Evolutionary conservation across 768 basidiomycete genomes (phyloP).

Genomic region (Jaapia argillacea): DNA sequence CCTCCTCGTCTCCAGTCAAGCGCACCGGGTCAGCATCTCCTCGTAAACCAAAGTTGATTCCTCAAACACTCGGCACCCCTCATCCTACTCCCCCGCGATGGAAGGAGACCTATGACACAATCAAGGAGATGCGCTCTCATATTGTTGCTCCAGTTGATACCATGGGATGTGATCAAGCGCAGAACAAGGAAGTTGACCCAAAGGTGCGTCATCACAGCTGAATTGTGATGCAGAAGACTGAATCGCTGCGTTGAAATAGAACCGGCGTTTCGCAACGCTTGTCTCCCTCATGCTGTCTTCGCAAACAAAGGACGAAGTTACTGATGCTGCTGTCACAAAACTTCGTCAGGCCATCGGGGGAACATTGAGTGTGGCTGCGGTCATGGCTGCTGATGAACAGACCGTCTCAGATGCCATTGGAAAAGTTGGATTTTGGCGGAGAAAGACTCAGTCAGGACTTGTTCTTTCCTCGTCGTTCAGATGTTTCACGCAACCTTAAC

Average conservation of each 20-base stretch:
- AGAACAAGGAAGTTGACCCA: constrained; percentile 51
- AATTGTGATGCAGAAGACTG: constrained; percentile 5
- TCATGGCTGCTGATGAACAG: constrained; percentile 52
- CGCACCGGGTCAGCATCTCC: constrained; percentile 26
- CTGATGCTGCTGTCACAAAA: constrained; percentile 66
- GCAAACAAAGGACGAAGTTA: constrained; percentile 91
- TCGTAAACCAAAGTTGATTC: constrained; percentile 47
- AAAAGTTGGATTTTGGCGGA: constrained; percentile 90
- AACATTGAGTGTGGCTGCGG: constrained; percentile 60
- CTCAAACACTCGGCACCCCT: constrained; percentile 40
- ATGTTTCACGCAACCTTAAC: too few relatives aligned
- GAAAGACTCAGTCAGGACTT: constrained; percentile 78
- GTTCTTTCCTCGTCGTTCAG: too few relatives aligned
- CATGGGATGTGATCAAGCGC: constrained; percentile 78
- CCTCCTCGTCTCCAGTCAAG: too few relatives aligned
- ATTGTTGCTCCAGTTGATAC: constrained; percentile 85
- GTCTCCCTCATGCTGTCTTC: constrained; percentile 93
- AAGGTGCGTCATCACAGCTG: constrained; percentile 32
- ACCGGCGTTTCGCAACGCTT: constrained; percentile 72
- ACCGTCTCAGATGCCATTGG: constrained; percentile 68
- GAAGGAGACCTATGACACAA: constrained; percentile 59
- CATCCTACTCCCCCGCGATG: constrained; percentile 62
- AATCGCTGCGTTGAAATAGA: constrained; percentile 34
- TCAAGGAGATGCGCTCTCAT: constrained; percentile 65
- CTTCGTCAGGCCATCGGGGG: constrained; percentile 70